phyloP scores from a whole-genome alignment of 2,329 filamentous ascomycete species.

The Cladosporium halotolerans region DNA sequence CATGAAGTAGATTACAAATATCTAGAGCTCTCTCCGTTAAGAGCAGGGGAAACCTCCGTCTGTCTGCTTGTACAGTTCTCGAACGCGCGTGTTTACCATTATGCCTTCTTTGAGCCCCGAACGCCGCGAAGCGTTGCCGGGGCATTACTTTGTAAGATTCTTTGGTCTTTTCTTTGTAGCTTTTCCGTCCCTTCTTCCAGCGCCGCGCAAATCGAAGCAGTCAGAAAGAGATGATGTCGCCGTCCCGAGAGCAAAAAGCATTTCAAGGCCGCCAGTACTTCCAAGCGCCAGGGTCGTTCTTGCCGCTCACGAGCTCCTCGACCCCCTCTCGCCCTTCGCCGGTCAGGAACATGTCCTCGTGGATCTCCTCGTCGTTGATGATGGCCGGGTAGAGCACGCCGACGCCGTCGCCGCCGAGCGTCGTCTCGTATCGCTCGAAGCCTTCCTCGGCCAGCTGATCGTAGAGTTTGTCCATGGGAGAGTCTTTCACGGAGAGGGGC shows the following conservation, averaged over 20 bases:
- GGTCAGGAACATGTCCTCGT: slow-evolving; percentile 78
- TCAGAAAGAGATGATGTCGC: not conserved
- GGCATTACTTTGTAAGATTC: too few relatives aligned
- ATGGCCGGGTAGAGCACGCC: slow-evolving; percentile 92
- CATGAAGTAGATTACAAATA: too few relatives aligned
- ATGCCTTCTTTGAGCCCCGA: too few relatives aligned
- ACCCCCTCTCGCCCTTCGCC: slow-evolving; percentile 80
- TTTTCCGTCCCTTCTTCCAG: not conserved
- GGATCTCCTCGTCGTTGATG: slow-evolving; percentile 87
- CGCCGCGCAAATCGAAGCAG: not conserved
- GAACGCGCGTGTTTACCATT: too few relatives aligned
- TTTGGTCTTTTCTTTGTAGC: not conserved
- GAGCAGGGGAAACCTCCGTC: not conserved
- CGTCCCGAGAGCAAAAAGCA: not conserved
- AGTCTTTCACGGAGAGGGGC: slow-evolving; percentile 5
- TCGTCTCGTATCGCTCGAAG: slow-evolving; percentile 81
- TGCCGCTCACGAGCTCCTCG: slow-evolving; percentile 69
- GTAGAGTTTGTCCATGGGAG: slow-evolving; percentile 55
- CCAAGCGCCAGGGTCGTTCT: slow-evolving; percentile 28
- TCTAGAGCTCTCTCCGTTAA: too few relatives aligned
- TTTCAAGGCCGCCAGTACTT: slow-evolving; percentile 31
- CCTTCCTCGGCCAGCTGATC: slow-evolving; percentile 52
- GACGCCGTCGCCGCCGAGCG: slow-evolving; percentile 85
- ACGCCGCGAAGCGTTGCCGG: too few relatives aligned
- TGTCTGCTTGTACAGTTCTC: too few relatives aligned